Evolutionary conservation across 495 filamentous ascomycete genomes (phyloP).

Genomic region (Penicillium lagena): DNA sequence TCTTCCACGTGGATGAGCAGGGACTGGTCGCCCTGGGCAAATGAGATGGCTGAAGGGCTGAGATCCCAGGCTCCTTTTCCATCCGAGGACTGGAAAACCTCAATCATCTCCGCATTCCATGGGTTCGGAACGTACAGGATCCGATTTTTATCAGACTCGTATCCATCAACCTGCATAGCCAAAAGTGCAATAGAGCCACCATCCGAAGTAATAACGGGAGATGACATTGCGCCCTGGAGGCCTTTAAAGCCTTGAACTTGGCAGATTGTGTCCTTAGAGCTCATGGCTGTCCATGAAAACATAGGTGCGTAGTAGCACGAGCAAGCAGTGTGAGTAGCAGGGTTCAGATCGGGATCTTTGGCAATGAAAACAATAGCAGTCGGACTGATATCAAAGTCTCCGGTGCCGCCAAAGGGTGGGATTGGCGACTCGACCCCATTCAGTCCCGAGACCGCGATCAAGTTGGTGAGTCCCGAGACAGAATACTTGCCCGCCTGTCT

Average conservation of each 20-base stretch:
- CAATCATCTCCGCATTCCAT: constrained; percentile 48
- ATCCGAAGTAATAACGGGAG: constrained; percentile 69
- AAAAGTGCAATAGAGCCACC: constrained; percentile 73
- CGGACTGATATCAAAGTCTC: constrained; percentile 52
- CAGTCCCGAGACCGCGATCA: constrained; percentile 37
- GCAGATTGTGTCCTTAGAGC: constrained; percentile 39
- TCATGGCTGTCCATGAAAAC: constrained; percentile 44
- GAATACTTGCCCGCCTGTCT: constrained; percentile 36
- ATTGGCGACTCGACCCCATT: constrained; percentile 46
- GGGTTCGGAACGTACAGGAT: constrained; percentile 62
- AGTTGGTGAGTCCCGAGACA: constrained; percentile 42
- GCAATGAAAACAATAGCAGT: constrained; percentile 71
- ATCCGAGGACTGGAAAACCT: constrained; percentile 56
- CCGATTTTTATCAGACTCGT: constrained; percentile 84
- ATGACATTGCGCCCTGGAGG: constrained; percentile 65
- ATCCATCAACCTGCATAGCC: constrained; percentile 71
- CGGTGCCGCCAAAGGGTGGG: constrained; percentile 52
- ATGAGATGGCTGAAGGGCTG: constrained; percentile 59
- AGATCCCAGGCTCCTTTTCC: constrained; percentile 61
- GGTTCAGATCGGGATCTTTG: constrained; percentile 72
- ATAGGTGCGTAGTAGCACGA: constrained; percentile 58
- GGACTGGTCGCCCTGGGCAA: constrained; percentile 57
- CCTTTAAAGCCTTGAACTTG: constrained; percentile 30
- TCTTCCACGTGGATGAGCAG: constrained; percentile 65
- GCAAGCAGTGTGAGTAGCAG: constrained; percentile 75